phyloP scores from a whole-genome alignment of 768 basidiomycete species.

The Scleroderma citrinum region DNA sequence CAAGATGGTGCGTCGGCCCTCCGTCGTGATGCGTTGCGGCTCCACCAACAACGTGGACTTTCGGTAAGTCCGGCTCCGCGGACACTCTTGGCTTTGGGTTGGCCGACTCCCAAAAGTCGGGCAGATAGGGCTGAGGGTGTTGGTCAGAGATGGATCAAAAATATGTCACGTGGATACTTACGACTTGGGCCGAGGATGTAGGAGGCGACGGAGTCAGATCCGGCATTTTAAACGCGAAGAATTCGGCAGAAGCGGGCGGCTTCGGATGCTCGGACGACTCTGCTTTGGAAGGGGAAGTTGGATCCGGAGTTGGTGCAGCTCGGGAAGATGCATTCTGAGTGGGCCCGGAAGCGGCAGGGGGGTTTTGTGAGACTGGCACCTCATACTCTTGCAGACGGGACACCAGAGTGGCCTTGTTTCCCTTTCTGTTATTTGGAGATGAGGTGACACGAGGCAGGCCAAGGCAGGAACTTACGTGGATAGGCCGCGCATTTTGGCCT shows the following conservation, averaged over 20 bases:
- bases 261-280: conserved; percentile 30
- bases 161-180: conserved; percentile 31
- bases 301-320: conserved; percentile 10
- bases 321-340: conserved; percentile 22
- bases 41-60: conserved; percentile 46
- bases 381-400: conserved; percentile 51
- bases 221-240: conserved; percentile 52
- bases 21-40: conserved; percentile 42
- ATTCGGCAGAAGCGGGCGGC: conserved; percentile 22
- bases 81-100: conserved; percentile 28
- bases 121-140: conserved; percentile 45
- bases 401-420: conserved; percentile 53
- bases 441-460: conserved; percentile 4
- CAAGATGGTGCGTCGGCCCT: conserved; percentile 41
- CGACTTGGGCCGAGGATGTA: conserved; percentile 49
- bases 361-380: conserved; percentile 13
- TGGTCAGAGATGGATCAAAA: conserved; percentile 4
- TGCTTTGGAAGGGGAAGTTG: conserved; percentile 23
- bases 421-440: conserved; percentile 34
- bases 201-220: conserved; percentile 41
- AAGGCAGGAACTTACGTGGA: conserved; percentile 39
- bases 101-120: conserved; percentile 56
- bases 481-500: conserved; percentile 51
- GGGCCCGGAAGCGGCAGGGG: conserved; percentile 17
- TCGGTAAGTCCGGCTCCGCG: conserved; percentile 30